These are phyloP conservation scores for Trametes sp. DNA, from an alignment of 1,284 basidiomycete species.

Conservation along the genomic window DNA sequence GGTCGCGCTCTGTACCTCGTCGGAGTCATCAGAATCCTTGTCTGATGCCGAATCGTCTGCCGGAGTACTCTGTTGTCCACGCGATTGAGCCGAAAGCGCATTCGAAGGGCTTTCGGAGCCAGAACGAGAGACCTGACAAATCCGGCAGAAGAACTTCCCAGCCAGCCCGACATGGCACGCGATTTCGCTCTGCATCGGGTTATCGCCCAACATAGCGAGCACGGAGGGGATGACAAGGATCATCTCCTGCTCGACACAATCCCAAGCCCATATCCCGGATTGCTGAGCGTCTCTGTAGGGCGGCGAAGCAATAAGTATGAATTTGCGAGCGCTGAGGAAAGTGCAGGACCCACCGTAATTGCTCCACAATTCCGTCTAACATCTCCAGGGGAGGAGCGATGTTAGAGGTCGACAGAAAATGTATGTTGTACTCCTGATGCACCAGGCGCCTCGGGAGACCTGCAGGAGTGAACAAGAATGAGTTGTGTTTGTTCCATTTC, in stretches of 20 bases:
- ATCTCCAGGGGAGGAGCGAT: slow-evolving; percentile 50
- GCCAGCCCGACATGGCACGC: slow-evolving; percentile 49
- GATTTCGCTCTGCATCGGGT: slow-evolving; percentile 56
- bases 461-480: slow-evolving; percentile 44
- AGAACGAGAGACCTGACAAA: slow-evolving; percentile 42
- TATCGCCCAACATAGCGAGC: slow-evolving; percentile 50
- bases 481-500: slow-evolving; percentile 54
- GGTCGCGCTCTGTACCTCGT: not conserved
- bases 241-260: slow-evolving; percentile 37
- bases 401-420: slow-evolving; percentile 52
- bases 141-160: slow-evolving; percentile 49
- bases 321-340: too few relatives aligned
- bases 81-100: not conserved
- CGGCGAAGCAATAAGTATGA: too few relatives aligned
- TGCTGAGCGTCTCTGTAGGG: slow-evolving; percentile 35
- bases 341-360: slow-evolving; percentile 7
- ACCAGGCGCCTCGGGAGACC: slow-evolving; percentile 37
- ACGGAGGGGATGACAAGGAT: slow-evolving; percentile 46
- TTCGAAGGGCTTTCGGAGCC: not conserved
- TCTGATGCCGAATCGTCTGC: not conserved
- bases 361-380: slow-evolving; percentile 44
- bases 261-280: slow-evolving; percentile 47
- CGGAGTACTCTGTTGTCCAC: not conserved
- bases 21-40: not conserved
- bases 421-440: slow-evolving; percentile 41